A percentile compares a stretch with the other conserved stretches of the same genome.
Evolutionary conservation across 2,329 filamentous ascomycete genomes (phyloP).

Genomic region (Thermoascus crustaceus): DNA sequence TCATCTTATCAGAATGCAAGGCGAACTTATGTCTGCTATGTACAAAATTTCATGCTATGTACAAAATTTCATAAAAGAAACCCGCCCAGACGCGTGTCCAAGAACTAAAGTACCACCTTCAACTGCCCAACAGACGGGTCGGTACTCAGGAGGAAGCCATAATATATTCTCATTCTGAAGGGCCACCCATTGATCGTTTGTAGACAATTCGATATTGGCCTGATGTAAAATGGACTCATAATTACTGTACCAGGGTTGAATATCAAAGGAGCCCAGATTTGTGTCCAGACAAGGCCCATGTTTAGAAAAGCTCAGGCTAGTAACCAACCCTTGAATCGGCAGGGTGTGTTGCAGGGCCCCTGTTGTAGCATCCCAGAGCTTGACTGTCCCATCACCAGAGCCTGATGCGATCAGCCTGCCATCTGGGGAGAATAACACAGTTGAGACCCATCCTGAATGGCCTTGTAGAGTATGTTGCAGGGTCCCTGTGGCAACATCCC

Average conservation of each 20-base stretch:
- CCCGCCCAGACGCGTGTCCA: conserved; percentile 6
- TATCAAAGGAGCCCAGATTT: conserved; percentile 3
- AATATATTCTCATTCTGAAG: conserved; percentile 8
- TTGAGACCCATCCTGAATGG: too few relatives aligned
- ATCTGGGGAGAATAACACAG: neutral
- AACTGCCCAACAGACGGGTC: conserved; percentile 8
- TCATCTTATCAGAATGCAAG: too few relatives aligned
- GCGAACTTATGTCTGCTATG: too few relatives aligned
- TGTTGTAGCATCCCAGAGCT: conserved; percentile 10
- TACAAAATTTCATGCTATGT: neutral
- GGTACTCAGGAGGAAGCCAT: conserved; percentile 12
- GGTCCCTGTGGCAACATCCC: conserved; percentile 5
- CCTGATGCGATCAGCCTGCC: conserved; percentile 12
- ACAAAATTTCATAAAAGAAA: neutral
- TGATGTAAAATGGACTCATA: neutral
- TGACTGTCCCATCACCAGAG: conserved; percentile 6
- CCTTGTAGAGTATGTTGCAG: neutral
- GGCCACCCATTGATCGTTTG: conserved; percentile 6
- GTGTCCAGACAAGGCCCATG: conserved; percentile 4
- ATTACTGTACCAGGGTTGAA: conserved; percentile 1
- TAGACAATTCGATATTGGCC: neutral
- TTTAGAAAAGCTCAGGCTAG: conserved; percentile 7
- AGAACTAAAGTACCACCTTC: conserved; percentile 8
- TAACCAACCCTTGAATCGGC: conserved; percentile 1
- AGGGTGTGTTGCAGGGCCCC: conserved; percentile 7